Percentiles rank a stretch among this genome's conserved stretches.
Conservation (phyloP, 352 stramenopile genomes). For the Phytophthora ramorum region DNA sequence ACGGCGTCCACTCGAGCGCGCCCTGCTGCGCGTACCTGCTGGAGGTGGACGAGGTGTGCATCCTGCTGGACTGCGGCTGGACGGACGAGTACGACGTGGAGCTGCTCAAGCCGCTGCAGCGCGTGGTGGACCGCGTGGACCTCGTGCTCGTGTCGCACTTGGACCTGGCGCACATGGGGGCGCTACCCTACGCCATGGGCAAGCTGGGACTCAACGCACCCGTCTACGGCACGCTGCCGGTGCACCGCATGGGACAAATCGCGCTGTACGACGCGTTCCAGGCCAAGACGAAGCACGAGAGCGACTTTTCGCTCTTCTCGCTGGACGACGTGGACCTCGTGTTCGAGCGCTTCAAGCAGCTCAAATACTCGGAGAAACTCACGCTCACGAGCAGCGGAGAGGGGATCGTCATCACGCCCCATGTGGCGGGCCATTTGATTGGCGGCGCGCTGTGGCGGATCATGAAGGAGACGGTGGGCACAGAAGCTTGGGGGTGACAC, state of each 20-base stretch:
- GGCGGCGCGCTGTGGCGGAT: conserved; percentile 95
- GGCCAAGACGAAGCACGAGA: conserved; percentile 92
- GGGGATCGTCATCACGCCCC: conserved; percentile 93
- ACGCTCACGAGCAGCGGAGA: conserved; percentile 86
- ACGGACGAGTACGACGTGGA: conserved; percentile 89
- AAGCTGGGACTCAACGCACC: conserved; percentile 86
- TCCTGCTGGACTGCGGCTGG: conserved; percentile 92
- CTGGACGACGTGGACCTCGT: conserved; percentile 95
- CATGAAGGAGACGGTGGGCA: conserved; percentile 91
- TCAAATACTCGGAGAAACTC: conserved; percentile 96
- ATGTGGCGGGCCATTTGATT: conserved; percentile 95
- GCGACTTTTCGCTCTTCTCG: conserved; percentile 90
- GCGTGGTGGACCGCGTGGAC: conserved; percentile 87
- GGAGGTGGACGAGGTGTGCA: conserved; percentile 92
- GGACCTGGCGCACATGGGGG: conserved; percentile 91
- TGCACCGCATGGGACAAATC: conserved; percentile 97
- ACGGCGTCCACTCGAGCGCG: conserved; percentile 83
- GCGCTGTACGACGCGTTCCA: conserved; percentile 96
- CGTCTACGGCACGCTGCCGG: conserved; percentile 95
- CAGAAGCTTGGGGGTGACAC: too few species aligned
- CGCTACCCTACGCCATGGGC: conserved; percentile 89
- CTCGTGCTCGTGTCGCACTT: conserved; percentile 91
- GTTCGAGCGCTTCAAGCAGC: conserved; percentile 92
- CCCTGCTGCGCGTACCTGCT: conserved; percentile 90
- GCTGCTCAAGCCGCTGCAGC: conserved; percentile 82